These are phyloP conservation scores for Parathielavia appendiculata DNA, from an alignment of 495 filamentous ascomycete species.

Conservation along the genomic window DNA sequence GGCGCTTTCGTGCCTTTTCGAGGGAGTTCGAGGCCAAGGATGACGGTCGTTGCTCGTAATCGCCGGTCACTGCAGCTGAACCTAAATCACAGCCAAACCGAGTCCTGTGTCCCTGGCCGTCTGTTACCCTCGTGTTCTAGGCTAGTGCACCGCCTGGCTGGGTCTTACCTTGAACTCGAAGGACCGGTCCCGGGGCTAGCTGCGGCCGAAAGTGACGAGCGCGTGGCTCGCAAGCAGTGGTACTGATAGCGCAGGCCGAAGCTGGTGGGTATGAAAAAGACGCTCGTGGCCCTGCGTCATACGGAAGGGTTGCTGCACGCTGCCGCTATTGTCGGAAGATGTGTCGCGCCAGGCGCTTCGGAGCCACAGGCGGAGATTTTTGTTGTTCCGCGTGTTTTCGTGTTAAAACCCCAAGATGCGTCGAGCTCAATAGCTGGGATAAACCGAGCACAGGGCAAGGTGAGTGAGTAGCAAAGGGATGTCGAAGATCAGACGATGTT, in stretches of 20 bases:
- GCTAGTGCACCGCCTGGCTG: neutral
- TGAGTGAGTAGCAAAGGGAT: conserved; percentile 1
- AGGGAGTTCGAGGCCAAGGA: neutral
- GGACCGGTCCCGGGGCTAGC: neutral
- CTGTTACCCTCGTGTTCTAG: too few relatives aligned
- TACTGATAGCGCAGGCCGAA: neutral
- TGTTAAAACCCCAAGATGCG: neutral
- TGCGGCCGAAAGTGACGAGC: neutral
- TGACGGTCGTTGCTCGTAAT: neutral
- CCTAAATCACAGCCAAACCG: neutral
- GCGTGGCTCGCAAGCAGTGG: neutral
- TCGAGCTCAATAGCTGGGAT: neutral
- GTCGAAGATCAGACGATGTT: neutral
- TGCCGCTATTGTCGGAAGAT: neutral
- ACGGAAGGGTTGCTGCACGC: conserved; percentile 7
- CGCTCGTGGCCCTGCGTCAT: conserved; percentile 5
- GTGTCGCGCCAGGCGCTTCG: neutral
- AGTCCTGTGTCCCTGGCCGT: neutral
- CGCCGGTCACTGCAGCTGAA: neutral
- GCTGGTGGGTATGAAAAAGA: neutral
- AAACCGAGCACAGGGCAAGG: conserved; percentile 7
- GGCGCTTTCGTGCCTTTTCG: neutral
- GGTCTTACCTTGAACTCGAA: neutral
- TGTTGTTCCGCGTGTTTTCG: neutral
- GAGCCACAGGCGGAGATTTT: conserved; percentile 3